Base-by-base conservation (phyloP, 345 rosid genomes). In the Nephelium lappaceum region DNA sequence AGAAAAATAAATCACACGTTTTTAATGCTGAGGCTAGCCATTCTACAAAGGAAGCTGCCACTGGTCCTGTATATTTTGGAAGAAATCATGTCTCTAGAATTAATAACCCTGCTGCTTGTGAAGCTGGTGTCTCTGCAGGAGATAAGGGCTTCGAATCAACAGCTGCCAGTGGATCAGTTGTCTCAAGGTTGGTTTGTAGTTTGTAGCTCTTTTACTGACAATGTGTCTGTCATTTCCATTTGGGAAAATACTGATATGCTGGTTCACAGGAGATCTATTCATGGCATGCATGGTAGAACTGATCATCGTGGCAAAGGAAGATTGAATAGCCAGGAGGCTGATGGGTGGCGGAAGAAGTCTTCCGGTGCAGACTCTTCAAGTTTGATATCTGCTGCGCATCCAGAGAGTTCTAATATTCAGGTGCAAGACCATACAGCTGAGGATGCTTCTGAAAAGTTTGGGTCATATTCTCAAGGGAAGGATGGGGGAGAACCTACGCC, bases 201-300 rank as follows among this genome's bases (percentile, higher is more conserved):
- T 81, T 57, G 41, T 51, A 66, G 70, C 47, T 53, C 27, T 83
- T 80, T 77, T 58, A 6, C 78, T 81, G 80, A 73, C 19, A 27
- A 55, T 79, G 16, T 71, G 36, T 31, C 64, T 83, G 77, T 79
- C 80, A 64, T 75, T 82, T 72, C 64, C 74, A 49, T 60, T 77
- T 79, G 74, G 69, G 74, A 80, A 77, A 76, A 57, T 62, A 70
- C 83, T 91, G 81, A 89, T 79, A 43, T 75, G 53, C 70, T 74
- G 74, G 66, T 80, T 69, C 61, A 24, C 95, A 94, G 99, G 99
- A 85, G 87, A 86, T 79, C 87, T 81, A 81, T 81, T 63, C 92
- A 90, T 83, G 87, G 86, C 75, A 75, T 78, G 71, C 93, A 86
- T 73, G 84, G 87, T 61, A 87, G 87, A 85, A 77, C 84, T 73